Conservation (phyloP, 2,329 filamentous ascomycete genomes). For the Penicillium hesseltinei region DNA sequence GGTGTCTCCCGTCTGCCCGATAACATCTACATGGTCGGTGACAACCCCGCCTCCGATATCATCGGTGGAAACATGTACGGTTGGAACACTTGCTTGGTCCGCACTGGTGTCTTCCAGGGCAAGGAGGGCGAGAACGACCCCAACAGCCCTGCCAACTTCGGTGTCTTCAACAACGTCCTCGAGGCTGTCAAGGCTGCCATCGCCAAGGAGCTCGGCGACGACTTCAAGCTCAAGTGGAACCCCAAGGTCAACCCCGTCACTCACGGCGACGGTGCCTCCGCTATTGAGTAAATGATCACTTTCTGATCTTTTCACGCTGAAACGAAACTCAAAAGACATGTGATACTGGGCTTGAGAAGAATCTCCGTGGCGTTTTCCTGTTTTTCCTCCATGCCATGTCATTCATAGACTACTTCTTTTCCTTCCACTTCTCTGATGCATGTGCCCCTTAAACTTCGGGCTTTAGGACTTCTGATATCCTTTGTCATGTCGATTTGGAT, state of each 20-base stretch:
- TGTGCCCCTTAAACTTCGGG: conserved; percentile 3
- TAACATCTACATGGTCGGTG: conserved; percentile 75
- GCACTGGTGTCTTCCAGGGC: conserved; percentile 76
- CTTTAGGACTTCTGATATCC: conserved; percentile 17
- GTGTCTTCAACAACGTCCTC: conserved; percentile 70
- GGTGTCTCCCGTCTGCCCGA: conserved; percentile 66
- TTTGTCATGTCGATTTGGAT: conserved; percentile 10
- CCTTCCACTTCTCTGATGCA: not conserved
- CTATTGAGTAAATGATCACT: conserved; percentile 50
- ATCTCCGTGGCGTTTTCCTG: conserved; percentile 9
- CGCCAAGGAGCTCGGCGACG: conserved; percentile 67
- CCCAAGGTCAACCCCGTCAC: conserved; percentile 68
- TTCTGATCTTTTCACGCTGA: conserved; percentile 11
- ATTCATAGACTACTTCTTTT: conserved; percentile 12
- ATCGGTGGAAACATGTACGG: conserved; percentile 77
- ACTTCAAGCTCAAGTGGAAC: conserved; percentile 72
- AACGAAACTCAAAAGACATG: conserved; percentile 15
- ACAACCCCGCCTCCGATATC: conserved; percentile 72
- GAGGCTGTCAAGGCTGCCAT: conserved; percentile 68
- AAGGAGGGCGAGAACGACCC: conserved; percentile 64
- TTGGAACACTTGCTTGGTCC: conserved; percentile 77
- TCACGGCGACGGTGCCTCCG: conserved; percentile 53
- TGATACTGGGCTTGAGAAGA: conserved; percentile 6
- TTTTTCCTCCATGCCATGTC: not conserved
- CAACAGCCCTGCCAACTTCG: conserved; percentile 74